phyloP scores from a whole-genome alignment of 73 alveolate genomes.

The Paraurostyla sp. region DNA sequence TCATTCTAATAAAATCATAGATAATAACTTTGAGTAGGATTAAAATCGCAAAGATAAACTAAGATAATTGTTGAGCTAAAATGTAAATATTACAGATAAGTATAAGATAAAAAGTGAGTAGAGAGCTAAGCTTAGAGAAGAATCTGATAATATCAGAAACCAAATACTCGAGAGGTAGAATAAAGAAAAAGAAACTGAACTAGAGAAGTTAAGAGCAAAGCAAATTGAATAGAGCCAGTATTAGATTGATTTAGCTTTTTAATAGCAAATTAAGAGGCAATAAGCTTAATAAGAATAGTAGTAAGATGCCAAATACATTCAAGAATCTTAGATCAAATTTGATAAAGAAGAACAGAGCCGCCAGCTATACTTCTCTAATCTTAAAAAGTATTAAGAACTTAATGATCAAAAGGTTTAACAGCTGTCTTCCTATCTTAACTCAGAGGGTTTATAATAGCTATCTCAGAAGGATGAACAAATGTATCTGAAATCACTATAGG shows the following conservation, averaged over 20 bases:
- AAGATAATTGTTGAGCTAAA: background rate
- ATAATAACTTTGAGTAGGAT: background rate
- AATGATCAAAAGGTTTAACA: background rate
- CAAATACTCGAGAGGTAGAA: background rate
- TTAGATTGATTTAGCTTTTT: background rate
- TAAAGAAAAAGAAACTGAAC: background rate
- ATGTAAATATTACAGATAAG: background rate
- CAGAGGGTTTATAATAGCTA: background rate
- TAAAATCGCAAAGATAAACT: background rate
- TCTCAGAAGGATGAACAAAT: slow-evolving; percentile 31
- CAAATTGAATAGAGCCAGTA: background rate
- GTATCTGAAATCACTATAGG: slow-evolving; percentile 25
- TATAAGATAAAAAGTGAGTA: background rate
- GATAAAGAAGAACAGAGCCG: background rate
- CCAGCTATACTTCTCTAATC: slow-evolving; percentile 1
- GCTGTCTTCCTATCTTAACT: background rate
- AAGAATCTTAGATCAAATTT: background rate
- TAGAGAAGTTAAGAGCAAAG: background rate
- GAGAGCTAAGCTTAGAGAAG: background rate
- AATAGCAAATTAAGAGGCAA: slow-evolving; percentile 8
- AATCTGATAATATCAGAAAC: background rate
- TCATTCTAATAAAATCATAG: no score
- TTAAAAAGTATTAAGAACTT: background rate
- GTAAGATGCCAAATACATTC: background rate
- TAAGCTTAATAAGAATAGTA: background rate